Evolutionary conservation across 169 alveolate genomes (phyloP), one percentile per base, ranked within the genome.

Genomic region (Plasmodium knowlesi): DNA sequence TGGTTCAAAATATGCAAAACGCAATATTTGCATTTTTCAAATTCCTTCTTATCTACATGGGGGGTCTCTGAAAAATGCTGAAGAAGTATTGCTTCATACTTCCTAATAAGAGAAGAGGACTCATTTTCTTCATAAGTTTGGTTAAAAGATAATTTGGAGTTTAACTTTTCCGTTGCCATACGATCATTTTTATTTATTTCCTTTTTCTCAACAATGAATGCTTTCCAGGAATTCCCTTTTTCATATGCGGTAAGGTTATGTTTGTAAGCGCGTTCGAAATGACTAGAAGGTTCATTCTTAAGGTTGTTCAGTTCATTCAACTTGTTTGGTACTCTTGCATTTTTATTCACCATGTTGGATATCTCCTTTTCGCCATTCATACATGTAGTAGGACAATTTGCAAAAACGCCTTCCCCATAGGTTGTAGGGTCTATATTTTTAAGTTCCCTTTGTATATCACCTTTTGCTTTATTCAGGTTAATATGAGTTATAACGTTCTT

Each of bases 11-110:
- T 73, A 22, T 84, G 80, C 61, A 84, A 50, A 10, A 71, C 84
- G 34, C 81, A 53, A 46, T 72, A 73, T n/a, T n/a, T 72, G 28
- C 76, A 73, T 25, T 72, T 84, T 50, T 84, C 93, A 39, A 46
- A 16, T 46, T 73, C 53, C 3, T 12, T 6, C 19, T 3, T 84
- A 12, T 39, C 61, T 30, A 25, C 54, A 73, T 84, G 50, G 19
- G 32, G 43, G 10, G 22, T 32, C 25, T 14, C 32, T 10, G 70
- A 6, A 16, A 19, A 4, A 19, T 37, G 9, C 57, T 41, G 50
- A 0, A 80, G 53, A 22, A 39, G 54, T 6, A 37, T 6, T 14
- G 16, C 54, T 10, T 22, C 10, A n/a, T n/a, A 22, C 5, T 54
- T 43, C 34, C 70, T 81, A 37, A 54, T 25, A 25, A 53, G 46